Evolutionary conservation across 129 eudicot species (phyloP).

Genomic region (Centaurea solstitialis): DNA sequence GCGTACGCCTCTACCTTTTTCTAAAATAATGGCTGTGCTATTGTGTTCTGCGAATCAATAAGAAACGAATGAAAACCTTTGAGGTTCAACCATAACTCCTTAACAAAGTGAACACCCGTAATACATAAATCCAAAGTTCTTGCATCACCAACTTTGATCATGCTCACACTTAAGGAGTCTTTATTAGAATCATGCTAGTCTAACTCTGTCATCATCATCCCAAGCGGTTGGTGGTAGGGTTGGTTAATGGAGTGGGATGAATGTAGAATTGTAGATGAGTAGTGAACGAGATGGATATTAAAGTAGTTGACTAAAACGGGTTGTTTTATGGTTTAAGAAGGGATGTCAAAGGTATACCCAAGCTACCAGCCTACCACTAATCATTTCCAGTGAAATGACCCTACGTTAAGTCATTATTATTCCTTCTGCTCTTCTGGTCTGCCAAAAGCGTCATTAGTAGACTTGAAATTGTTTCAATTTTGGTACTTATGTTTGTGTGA

Average conservation of each 20-base stretch:
- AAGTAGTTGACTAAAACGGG: neutral
- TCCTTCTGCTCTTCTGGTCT: neutral
- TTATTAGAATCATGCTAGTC: neutral
- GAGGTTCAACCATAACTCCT: too few relatives aligned
- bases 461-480: neutral
- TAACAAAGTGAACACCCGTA: neutral
- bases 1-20: too few relatives aligned
- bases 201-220: neutral
- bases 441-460: neutral
- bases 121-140: neutral
- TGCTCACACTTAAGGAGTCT: neutral
- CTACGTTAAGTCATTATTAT: neutral
- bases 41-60: too few relatives aligned
- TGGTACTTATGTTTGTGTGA: neutral
- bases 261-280: neutral
- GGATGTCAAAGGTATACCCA: neutral
- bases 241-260: neutral
- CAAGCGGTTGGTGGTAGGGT: neutral
- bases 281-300: neutral
- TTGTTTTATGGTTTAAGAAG: neutral
- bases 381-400: neutral
- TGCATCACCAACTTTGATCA: neutral
- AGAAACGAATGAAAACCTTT: too few relatives aligned
- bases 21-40: too few relatives aligned
- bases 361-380: neutral